Evolutionary conservation across 306 rosid species (phyloP).

Genomic region (Prunus padus): DNA sequence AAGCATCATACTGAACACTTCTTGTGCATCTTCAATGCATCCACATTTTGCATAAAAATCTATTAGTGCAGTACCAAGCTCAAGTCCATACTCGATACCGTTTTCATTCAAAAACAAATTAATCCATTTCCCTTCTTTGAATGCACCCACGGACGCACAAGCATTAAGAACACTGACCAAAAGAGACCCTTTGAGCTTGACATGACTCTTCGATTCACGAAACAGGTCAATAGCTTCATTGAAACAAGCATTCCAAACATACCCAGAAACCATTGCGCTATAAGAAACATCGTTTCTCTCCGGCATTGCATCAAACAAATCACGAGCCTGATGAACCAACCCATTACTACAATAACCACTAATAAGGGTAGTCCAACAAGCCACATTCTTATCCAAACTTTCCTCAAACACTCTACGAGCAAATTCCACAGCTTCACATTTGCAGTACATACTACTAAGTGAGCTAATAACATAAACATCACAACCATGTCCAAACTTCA

Average conservation of each 20-base stretch:
- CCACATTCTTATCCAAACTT: slow-evolving; percentile 17
- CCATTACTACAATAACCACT: slow-evolving; percentile 26
- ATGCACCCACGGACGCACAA: slow-evolving; percentile 29
- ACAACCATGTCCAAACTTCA: slow-evolving; percentile 24
- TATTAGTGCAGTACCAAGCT: slow-evolving; percentile 23
- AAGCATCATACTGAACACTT: slow-evolving; percentile 4
- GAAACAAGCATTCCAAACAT: slow-evolving; percentile 19
- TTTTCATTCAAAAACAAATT: slow-evolving; percentile 2
- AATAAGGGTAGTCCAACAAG: slow-evolving; percentile 27
- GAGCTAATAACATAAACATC: slow-evolving; percentile 25
- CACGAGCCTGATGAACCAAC: slow-evolving; percentile 19
- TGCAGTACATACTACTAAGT: slow-evolving; percentile 7
- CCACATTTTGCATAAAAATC: slow-evolving; percentile 36
- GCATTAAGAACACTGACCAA: slow-evolving; percentile 27
- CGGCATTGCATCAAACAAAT: slow-evolving; percentile 21
- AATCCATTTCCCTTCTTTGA: slow-evolving; percentile 28
- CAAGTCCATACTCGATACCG: slow-evolving; percentile 15
- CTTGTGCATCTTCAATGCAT: slow-evolving; percentile 13
- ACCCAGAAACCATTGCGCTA: slow-evolving; percentile 33
- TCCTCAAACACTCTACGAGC: slow-evolving; percentile 23
- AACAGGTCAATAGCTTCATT: slow-evolving; percentile 24
- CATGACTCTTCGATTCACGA: slow-evolving; percentile 1
- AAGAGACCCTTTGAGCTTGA: slow-evolving; percentile 15
- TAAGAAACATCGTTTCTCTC: slow-evolving; percentile 26
- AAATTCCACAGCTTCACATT: slow-evolving; percentile 11